phyloP scores from a whole-genome alignment of 768 basidiomycete species.

The Boletus tomentosulus region DNA sequence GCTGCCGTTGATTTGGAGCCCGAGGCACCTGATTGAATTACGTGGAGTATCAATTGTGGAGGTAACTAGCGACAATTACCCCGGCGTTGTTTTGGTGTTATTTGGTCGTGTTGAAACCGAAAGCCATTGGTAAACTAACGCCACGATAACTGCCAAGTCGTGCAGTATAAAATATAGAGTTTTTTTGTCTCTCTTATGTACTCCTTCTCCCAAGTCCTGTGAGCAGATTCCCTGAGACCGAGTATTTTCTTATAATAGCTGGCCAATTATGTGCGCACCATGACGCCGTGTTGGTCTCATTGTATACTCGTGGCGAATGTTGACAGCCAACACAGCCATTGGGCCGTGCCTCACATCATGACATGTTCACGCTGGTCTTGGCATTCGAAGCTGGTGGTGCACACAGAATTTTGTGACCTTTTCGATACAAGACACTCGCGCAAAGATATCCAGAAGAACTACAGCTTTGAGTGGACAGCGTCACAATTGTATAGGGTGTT shows the following conservation, averaged over 20 bases:
- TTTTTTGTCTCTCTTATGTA: too few species aligned
- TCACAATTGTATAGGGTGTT: background rate
- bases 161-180: too few species aligned
- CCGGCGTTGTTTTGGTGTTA: conserved; percentile 18
- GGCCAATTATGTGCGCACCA: too few species aligned
- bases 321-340: background rate
- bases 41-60: conserved; percentile 1
- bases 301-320: background rate
- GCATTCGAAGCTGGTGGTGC: too few species aligned
- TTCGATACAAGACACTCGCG: too few species aligned
- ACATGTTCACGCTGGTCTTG: background rate
- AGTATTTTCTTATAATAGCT: background rate
- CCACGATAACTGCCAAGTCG: background rate
- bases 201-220: too few species aligned
- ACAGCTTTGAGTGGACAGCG: too few species aligned
- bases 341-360: background rate
- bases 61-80: background rate
- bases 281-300: background rate
- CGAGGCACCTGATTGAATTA: conserved; percentile 3
- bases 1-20: conserved; percentile 2
- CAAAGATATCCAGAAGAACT: too few species aligned
- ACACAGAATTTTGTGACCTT: too few species aligned
- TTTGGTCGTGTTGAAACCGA: conserved; percentile 24
- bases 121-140: conserved; percentile 21
- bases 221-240: too few species aligned